phyloP scores from a whole-genome alignment of 2,329 filamentous ascomycete genomes.

The Cladophialophora chaetospira region DNA sequence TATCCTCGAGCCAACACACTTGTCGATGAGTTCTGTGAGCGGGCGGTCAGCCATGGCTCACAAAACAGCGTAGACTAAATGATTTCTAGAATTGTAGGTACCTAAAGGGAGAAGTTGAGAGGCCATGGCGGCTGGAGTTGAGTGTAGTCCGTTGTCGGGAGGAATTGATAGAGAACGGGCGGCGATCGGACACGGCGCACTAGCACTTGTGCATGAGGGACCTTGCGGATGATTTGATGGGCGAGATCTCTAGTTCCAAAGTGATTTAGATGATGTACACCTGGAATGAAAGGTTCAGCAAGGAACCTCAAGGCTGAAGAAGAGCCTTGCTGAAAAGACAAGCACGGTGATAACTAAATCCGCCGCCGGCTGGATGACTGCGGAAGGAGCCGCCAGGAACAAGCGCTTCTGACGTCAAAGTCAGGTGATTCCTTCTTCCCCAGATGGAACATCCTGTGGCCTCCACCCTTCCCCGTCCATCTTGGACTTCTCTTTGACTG shows the following conservation, averaged over 20 bases:
- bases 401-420: slow-evolving; percentile 2
- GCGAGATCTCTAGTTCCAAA: not conserved
- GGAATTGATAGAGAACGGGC: not conserved
- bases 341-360: not conserved
- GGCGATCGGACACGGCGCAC: too few relatives aligned
- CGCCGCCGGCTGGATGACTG: not conserved
- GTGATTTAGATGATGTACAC: not conserved
- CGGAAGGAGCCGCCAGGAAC: slow-evolving; percentile 5
- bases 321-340: not conserved
- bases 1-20: slow-evolving; percentile 95
- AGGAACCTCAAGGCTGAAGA: not conserved
- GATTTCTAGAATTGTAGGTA: slow-evolving; percentile 40
- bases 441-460: not conserved
- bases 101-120: slow-evolving; percentile 74
- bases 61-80: too few relatives aligned
- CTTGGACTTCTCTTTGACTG: too few relatives aligned
- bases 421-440: not conserved
- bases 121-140: slow-evolving; percentile 55
- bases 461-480: not conserved
- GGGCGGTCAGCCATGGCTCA: not conserved
- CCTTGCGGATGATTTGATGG: too few relatives aligned
- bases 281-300: too few relatives aligned
- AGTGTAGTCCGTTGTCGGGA: not conserved
- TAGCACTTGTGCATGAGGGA: too few relatives aligned
- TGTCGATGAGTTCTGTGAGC: slow-evolving; percentile 89